A percentile compares a stretch with the other conserved stretches of the same genome.
Conservation (phyloP, 495 filamentous ascomycete species). For the Parmelia sp. region DNA sequence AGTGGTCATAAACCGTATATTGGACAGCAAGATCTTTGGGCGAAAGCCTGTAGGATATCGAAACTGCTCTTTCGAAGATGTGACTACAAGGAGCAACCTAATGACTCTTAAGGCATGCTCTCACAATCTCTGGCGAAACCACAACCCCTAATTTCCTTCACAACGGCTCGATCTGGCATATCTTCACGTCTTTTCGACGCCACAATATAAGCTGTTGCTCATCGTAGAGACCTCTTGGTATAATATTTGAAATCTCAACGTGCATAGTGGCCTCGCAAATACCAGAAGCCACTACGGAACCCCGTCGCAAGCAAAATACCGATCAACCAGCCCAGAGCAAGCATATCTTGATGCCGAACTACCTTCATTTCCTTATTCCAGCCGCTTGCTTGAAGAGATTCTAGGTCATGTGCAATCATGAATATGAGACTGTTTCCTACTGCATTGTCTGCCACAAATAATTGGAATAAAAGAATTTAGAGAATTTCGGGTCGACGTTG, state of each 20-base stretch:
- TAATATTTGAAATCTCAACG: background rate
- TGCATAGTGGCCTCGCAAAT: background rate
- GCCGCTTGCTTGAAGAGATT: background rate
- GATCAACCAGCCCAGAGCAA: background rate
- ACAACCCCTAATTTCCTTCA: background rate
- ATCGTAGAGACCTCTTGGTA: background rate
- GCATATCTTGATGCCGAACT: background rate
- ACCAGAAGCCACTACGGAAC: background rate
- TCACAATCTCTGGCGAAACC: background rate
- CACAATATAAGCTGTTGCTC: background rate
- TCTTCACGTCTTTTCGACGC: background rate
- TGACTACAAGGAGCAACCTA: background rate
- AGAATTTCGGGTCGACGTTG: conserved; percentile 89
- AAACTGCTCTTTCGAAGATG: background rate
- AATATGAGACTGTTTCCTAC: conserved; percentile 27
- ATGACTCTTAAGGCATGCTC: background rate
- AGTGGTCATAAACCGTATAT: too few relatives aligned
- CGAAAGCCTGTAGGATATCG: too few relatives aligned
- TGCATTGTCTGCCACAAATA: conserved; percentile 92
- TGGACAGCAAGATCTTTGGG: too few relatives aligned
- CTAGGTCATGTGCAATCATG: background rate
- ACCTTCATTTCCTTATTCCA: background rate
- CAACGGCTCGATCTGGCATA: background rate
- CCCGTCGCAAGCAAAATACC: background rate
- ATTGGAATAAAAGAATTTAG: conserved; percentile 85